These are phyloP conservation scores for Cardamine occulta DNA, from an alignment of 345 rosid genomes.

Conservation along the genomic window DNA sequence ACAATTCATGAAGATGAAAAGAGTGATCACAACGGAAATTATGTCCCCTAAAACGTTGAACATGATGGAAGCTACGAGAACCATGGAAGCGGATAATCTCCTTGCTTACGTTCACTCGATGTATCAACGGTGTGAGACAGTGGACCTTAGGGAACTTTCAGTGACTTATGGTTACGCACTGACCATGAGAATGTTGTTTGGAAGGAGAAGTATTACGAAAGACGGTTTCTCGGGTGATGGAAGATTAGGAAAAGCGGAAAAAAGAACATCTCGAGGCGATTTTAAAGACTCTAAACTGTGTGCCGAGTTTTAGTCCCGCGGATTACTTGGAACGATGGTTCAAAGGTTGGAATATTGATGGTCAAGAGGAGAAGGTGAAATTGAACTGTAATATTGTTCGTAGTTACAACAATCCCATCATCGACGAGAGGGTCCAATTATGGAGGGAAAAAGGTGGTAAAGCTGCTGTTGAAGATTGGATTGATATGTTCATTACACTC, in stretches of 20 bases:
- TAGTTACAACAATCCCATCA: conserved; percentile 48
- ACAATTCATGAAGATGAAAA: conserved; percentile 57
- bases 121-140: conserved; percentile 32
- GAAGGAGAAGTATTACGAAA: conserved; percentile 29
- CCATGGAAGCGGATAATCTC: conserved; percentile 56
- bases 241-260: conserved; percentile 18
- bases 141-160: conserved; percentile 28
- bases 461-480: conserved; percentile 42
- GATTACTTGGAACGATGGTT: conserved; percentile 35
- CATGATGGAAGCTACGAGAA: conserved; percentile 46
- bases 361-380: conserved; percentile 44
- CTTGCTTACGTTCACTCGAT: conserved; percentile 45
- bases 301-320: conserved; percentile 6
- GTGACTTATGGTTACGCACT: conserved; percentile 38
- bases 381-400: conserved; percentile 5
- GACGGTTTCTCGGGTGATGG: conserved; percentile 23
- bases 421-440: conserved; percentile 39
- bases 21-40: conserved; percentile 40
- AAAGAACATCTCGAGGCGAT: conserved; percentile 36
- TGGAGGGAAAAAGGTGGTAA: conserved; percentile 41
- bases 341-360: conserved; percentile 46
- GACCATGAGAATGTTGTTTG: conserved; percentile 41
- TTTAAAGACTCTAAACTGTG: conserved; percentile 29
- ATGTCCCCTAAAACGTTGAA: conserved; percentile 31
- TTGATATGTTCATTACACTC: conserved; percentile 40